Evolutionary conservation across 2,329 filamentous ascomycete genomes (phyloP).

Genomic region (Pyrenophora tritici-repentis): DNA sequence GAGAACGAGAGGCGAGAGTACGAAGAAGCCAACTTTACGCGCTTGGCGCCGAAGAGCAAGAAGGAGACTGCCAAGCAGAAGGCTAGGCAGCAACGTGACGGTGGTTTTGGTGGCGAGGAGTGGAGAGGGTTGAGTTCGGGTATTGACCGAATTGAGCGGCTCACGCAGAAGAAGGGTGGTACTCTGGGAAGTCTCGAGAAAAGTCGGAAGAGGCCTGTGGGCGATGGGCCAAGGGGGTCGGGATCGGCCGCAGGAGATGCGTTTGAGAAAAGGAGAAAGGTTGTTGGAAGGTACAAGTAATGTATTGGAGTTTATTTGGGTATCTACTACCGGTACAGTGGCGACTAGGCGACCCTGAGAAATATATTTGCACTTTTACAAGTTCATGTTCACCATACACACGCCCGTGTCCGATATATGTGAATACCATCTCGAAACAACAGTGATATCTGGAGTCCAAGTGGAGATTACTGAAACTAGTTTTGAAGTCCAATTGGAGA

Average conservation of each 20-base stretch:
- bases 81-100: conserved; percentile 44
- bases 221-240: conserved; percentile 73
- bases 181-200: conserved; percentile 68
- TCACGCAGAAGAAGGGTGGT: conserved; percentile 72
- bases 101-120: conserved; percentile 87
- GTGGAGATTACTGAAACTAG: too few relatives aligned
- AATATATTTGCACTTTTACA: too few relatives aligned
- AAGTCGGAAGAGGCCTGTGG: conserved; percentile 78
- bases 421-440: too few relatives aligned
- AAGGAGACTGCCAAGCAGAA: conserved; percentile 75
- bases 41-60: conserved; percentile 84
- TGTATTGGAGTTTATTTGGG: too few relatives aligned
- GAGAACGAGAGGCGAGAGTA: conserved; percentile 83
- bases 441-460: too few relatives aligned
- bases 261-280: conserved; percentile 59
- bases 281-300: conserved; percentile 37
- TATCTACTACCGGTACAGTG: too few relatives aligned
- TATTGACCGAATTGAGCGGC: conserved; percentile 80
- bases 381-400: too few relatives aligned
- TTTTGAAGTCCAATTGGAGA: too few relatives aligned
- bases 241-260: conserved; percentile 72
- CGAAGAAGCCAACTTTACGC: conserved; percentile 90
- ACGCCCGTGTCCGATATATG: too few relatives aligned
- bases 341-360: too few relatives aligned
- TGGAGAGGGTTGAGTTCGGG: conserved; percentile 86